phyloP scores from a whole-genome alignment of 768 basidiomycete genomes.

The Amanita exitialis region DNA sequence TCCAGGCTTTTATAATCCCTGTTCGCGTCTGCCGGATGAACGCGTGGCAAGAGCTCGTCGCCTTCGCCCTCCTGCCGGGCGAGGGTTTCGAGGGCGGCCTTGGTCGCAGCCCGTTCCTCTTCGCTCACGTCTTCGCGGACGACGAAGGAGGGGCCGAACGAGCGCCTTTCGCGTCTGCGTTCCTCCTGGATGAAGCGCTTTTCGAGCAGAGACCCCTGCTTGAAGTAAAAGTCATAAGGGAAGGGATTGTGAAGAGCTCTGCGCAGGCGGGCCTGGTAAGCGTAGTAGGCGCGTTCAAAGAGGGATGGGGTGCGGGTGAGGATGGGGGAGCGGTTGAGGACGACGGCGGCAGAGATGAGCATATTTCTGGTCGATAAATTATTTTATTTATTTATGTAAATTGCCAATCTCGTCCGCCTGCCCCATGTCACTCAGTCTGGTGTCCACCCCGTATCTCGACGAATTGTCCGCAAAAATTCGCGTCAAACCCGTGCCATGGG shows the following conservation, averaged over 20 bases:
- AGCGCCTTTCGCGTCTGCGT: slow-evolving; percentile 54
- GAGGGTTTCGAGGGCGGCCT: slow-evolving; percentile 48
- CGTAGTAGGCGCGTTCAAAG: slow-evolving; percentile 75
- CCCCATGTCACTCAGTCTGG: slow-evolving; percentile 64
- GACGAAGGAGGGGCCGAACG: slow-evolving; percentile 62
- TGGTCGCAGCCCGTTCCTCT: slow-evolving; percentile 39
- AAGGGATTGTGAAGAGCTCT: slow-evolving; percentile 84
- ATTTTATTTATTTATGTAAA: no score
- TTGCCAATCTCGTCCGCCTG: neutral
- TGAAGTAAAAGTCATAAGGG: slow-evolving; percentile 89
- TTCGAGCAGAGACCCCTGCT: slow-evolving; percentile 79
- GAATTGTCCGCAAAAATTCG: slow-evolving; percentile 83
- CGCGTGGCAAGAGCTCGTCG: slow-evolving; percentile 52
- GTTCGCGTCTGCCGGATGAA: slow-evolving; percentile 47
- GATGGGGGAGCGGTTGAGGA: slow-evolving; percentile 72
- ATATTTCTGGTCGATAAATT: neutral
- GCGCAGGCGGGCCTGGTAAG: slow-evolving; percentile 75
- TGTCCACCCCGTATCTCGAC: slow-evolving; percentile 78
- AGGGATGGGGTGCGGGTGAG: slow-evolving; percentile 60
- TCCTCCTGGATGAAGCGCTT: slow-evolving; percentile 74
- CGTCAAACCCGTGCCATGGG: slow-evolving; percentile 92
- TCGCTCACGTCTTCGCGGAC: slow-evolving; percentile 32
- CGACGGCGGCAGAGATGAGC: slow-evolving; percentile 45
- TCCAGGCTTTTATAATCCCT: slow-evolving; percentile 70
- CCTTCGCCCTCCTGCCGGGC: slow-evolving; percentile 50